Percentiles rank a stretch among this genome's conserved stretches.
These are phyloP conservation scores for Podosphaera xanthii DNA, from an alignment of 2,329 filamentous ascomycete genomes.

Conservation along the genomic window DNA sequence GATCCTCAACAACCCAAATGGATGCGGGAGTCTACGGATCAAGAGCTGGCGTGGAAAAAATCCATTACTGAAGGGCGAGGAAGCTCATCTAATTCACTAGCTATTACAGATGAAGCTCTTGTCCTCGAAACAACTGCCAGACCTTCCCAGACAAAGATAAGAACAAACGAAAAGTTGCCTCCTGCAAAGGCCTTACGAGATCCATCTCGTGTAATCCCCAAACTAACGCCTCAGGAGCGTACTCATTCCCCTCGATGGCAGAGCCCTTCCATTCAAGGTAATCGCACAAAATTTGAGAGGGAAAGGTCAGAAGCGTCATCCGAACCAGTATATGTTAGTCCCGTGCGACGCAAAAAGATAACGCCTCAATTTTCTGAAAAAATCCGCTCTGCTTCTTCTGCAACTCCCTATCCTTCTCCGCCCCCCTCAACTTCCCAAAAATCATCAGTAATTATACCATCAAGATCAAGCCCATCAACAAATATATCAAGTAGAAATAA, in stretches of 20 bases:
- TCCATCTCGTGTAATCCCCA: slow-evolving; percentile 26
- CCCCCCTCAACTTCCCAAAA: neutral
- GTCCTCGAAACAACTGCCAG: slow-evolving; percentile 49
- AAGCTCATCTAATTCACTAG: slow-evolving; percentile 6
- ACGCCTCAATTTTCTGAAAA: slow-evolving; percentile 26
- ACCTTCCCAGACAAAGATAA: slow-evolving; percentile 23
- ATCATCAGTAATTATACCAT: slow-evolving; percentile 5
- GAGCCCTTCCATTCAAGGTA: slow-evolving; percentile 23
- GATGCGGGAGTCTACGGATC: slow-evolving; percentile 51
- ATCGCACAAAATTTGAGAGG: slow-evolving; percentile 41
- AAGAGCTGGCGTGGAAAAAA: slow-evolving; percentile 18
- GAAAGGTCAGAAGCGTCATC: slow-evolving; percentile 59
- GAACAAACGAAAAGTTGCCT: slow-evolving; percentile 10
- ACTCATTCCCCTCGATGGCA: slow-evolving; percentile 32
- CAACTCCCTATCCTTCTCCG: slow-evolving; percentile 9
- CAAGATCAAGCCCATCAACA: slow-evolving; percentile 4
- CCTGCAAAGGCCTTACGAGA: slow-evolving; percentile 19
- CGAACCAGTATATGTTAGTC: slow-evolving; percentile 68
- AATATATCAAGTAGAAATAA: neutral
- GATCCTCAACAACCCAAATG: slow-evolving; percentile 75
- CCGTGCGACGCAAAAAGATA: slow-evolving; percentile 54
- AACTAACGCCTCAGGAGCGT: slow-evolving; percentile 18
- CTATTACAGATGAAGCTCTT: slow-evolving; percentile 49
- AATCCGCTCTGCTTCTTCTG: slow-evolving; percentile 20
- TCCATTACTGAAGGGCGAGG: slow-evolving; percentile 13